These are phyloP conservation scores for Chloropicon primus DNA, from an alignment of 139 green algal genomes.

Conservation along the genomic window DNA sequence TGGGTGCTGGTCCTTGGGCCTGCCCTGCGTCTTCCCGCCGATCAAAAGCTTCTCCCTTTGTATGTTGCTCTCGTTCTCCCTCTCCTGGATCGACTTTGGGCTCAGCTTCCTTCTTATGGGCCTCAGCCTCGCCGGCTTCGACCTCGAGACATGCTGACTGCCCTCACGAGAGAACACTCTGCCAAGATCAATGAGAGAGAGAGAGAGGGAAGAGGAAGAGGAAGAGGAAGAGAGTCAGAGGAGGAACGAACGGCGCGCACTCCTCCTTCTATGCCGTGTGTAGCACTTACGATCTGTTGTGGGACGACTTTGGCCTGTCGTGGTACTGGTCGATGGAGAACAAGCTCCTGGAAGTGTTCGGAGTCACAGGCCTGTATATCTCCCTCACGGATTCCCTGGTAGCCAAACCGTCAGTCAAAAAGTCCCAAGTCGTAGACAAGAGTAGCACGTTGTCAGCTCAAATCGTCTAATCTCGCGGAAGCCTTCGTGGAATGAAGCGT, in stretches of 20 bases:
- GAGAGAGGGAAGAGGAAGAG: background rate
- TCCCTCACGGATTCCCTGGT: background rate
- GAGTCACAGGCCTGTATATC: background rate
- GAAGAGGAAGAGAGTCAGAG: too few relatives aligned
- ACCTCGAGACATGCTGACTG: background rate
- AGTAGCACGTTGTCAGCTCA: too few relatives aligned
- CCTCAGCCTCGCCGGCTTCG: background rate
- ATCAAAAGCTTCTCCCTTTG: background rate
- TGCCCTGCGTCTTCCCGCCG: too few relatives aligned
- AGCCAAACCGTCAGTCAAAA: too few relatives aligned
- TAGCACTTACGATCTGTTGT: background rate
- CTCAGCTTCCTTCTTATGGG: background rate
- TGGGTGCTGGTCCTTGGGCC: too few relatives aligned
- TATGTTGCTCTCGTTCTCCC: background rate
- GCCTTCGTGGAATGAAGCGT: too few relatives aligned
- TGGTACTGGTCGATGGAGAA: background rate
- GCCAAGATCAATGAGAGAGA: background rate
- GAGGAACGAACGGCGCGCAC: too few relatives aligned
- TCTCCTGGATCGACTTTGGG: background rate
- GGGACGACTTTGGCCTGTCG: background rate
- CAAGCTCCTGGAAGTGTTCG: background rate
- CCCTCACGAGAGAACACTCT: background rate
- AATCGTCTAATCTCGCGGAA: too few relatives aligned
- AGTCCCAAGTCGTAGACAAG: too few relatives aligned
- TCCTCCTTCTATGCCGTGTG: too few relatives aligned